phyloP scores from a whole-genome alignment of 2,329 filamentous ascomycete genomes.

The Xylariaceae sp. region DNA sequence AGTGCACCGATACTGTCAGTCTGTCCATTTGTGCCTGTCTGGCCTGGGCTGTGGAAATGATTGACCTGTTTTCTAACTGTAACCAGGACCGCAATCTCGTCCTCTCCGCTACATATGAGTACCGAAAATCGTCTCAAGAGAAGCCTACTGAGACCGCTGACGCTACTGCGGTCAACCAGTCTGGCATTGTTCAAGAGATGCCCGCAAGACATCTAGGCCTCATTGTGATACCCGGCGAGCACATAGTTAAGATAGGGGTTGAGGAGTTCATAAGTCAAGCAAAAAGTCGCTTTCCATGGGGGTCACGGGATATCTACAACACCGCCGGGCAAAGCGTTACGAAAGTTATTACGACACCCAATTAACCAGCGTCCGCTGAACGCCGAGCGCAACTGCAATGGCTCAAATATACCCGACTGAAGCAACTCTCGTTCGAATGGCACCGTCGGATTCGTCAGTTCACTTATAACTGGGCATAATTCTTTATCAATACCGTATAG shows the following conservation, averaged over 20 bases:
- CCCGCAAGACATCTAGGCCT: constrained; percentile 82
- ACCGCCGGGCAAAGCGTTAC: neutral
- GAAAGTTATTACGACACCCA: neutral
- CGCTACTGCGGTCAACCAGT: constrained; percentile 32
- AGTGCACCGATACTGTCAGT: constrained; percentile 83
- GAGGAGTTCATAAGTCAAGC: constrained; percentile 67
- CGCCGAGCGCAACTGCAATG: neutral
- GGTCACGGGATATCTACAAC: constrained; percentile 24
- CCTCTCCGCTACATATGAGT: constrained; percentile 81
- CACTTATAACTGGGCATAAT: no score
- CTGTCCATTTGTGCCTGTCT: neutral
- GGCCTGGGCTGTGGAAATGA: neutral
- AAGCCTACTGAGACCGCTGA: constrained; percentile 39
- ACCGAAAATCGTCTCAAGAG: constrained; percentile 65
- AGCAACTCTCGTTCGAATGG: no score
- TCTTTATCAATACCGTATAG: no score
- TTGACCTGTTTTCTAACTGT: neutral
- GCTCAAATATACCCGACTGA: neutral
- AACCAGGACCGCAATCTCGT: constrained; percentile 84
- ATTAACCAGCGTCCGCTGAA: neutral
- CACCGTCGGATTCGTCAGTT: no score
- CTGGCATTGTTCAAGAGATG: constrained; percentile 59
- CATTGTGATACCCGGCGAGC: constrained; percentile 80
- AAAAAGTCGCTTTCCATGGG: constrained; percentile 29
- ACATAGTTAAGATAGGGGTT: constrained; percentile 83